Evolutionary conservation across 306 rosid species (phyloP).

Genomic region (Fragaria iinumae): DNA sequence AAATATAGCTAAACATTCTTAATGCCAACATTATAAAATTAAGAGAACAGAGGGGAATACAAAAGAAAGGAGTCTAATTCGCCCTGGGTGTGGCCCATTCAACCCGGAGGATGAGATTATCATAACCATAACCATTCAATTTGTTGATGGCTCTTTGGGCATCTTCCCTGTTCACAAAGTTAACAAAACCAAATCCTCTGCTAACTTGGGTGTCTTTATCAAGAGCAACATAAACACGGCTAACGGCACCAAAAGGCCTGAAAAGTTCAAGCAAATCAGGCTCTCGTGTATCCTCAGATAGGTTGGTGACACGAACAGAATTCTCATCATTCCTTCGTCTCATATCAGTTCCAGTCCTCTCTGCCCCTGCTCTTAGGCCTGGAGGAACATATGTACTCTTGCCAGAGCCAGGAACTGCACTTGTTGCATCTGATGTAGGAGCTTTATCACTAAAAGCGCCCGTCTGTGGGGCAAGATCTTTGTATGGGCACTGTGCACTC

Average conservation of each 20-base stretch:
- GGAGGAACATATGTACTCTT: conserved; percentile 87
- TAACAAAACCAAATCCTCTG: conserved; percentile 94
- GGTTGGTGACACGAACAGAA: conserved; percentile 94
- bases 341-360: conserved; percentile 74
- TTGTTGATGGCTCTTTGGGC: conserved; percentile 92
- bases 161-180: conserved; percentile 89
- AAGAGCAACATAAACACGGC: conserved; percentile 88
- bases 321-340: conserved; percentile 90
- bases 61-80: conserved; percentile 28
- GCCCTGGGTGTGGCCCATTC: conserved; percentile 73
- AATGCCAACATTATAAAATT: not conserved
- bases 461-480: conserved; percentile 69
- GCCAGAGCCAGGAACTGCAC: conserved; percentile 44
- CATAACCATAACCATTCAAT: conserved; percentile 92
- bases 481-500: conserved; percentile 94
- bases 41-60: not conserved
- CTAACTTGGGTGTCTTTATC: conserved; percentile 87
- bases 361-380: conserved; percentile 71
- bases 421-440: conserved; percentile 36
- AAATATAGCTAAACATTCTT: conserved; percentile 14
- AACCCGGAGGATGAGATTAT: conserved; percentile 68
- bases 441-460: conserved; percentile 66
- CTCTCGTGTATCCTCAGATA: conserved; percentile 91
- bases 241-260: conserved; percentile 86
- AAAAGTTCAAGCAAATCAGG: conserved; percentile 90